Evolutionary conservation across 1,284 basidiomycete genomes (phyloP), one percentile per base, ranked within the genome.

Genomic region (Cystobasidium slooffiae): DNA sequence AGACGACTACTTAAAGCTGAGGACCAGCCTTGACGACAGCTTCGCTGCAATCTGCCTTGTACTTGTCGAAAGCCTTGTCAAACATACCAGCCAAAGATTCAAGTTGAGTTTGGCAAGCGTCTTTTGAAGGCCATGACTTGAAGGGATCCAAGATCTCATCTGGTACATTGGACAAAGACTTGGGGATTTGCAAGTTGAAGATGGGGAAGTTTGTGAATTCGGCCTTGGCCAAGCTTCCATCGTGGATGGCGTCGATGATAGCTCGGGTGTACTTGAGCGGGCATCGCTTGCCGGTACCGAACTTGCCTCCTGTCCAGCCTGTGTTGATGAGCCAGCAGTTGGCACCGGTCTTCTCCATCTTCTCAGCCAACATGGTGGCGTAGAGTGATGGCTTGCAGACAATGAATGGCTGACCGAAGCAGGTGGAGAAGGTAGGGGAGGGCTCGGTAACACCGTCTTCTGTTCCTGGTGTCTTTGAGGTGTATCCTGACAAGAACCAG

Each of bases 311-410:
- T 73, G 92, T 91, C 96, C 96, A 99, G 81, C 96, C 96, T 22
- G 96, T 98, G 90, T 99, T 98, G 88, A 99, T 93, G 81, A 99
- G 88, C 93, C 93, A 99, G 86, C 95, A 97, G 84, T 96, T 85
- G 81, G 94, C 94, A 77, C 93, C 88, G 86, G 92, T 87, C 84
- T 90, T 88, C 75, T 90, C 85, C 96, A 99, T 99, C 81, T 92
- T 90, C 82, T 94, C 90, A 9, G 96, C 94, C 79, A 99, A 88
- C 97, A 99, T 99, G 84, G 90, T 88, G 66, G 96, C 96, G 84
- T 99, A 99, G 78, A 93, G 20, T 12, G 58, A 63, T 12, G 69
- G 69, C 69, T 72, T 72, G 69, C 76, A 55, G 67, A 75, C 91
- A 82, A 99, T 97, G 88, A 99, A 99, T 43, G 97, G 96, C 76